These are phyloP conservation scores for Trametes pubescens DNA, from an alignment of 1,284 basidiomycete species.

Conservation along the genomic window DNA sequence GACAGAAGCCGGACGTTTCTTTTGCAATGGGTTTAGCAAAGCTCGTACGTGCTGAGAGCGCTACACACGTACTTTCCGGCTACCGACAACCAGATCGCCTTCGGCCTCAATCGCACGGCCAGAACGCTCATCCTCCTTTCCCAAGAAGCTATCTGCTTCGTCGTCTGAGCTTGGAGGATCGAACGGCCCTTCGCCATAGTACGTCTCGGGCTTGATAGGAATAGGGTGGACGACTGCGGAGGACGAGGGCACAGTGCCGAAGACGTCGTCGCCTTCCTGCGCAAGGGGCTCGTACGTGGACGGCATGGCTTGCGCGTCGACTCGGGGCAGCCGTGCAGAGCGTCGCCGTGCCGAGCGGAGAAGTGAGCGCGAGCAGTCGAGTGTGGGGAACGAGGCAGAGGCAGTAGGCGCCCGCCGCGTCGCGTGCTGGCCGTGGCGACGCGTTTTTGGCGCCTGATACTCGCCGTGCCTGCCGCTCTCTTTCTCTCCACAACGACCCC, in stretches of 20 bases:
- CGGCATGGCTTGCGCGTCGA: constrained; percentile 28
- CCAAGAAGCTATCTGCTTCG: constrained; percentile 60
- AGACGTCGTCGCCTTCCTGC: constrained; percentile 32
- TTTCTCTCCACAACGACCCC: constrained; percentile 10
- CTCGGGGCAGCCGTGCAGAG: constrained; percentile 11
- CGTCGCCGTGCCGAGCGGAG: background rate
- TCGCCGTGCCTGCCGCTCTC: constrained; percentile 4
- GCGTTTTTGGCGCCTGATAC: constrained; percentile 32
- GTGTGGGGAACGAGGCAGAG: background rate
- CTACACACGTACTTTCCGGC: constrained; percentile 43
- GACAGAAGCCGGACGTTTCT: constrained; percentile 56
- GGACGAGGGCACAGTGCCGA: constrained; percentile 15
- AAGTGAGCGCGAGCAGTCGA: background rate
- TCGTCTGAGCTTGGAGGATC: constrained; percentile 77
- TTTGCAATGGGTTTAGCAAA: background rate
- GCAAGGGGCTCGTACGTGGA: constrained; percentile 35
- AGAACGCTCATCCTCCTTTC: constrained; percentile 48
- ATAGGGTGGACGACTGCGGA: constrained; percentile 22
- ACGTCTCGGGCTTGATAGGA: constrained; percentile 47
- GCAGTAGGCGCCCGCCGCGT: constrained; percentile 16
- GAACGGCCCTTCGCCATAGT: constrained; percentile 77
- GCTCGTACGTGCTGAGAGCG: background rate
- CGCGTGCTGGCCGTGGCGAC: constrained; percentile 34
- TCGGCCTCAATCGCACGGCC: constrained; percentile 36
- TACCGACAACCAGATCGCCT: constrained; percentile 48